Base-by-base conservation (phyloP, 2,329 filamentous ascomycete species). In the Sporothrix dimorphospora region DNA sequence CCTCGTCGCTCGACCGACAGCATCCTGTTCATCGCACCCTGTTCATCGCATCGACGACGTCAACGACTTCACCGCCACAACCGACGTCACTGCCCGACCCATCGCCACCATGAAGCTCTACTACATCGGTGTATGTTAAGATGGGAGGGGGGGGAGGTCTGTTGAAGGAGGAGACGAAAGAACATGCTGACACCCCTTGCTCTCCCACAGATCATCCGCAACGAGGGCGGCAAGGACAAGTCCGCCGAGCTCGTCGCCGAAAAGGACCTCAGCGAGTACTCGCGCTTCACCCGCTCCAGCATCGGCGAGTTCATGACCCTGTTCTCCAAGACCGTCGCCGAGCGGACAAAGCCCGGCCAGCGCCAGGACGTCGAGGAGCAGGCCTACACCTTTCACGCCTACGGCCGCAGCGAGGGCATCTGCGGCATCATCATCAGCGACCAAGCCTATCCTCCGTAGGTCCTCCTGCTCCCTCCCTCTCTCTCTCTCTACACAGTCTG, bases 361-460 rank as follows among this genome's bases (percentile, higher is more conserved):
- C 87, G 93, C 80, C 92, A 97, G 82, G 93, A 94, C 80, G 90
- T 97, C 71, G 92, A 97, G 82, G 90, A 96, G 81, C 89, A 94
- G 84, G 89, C 27, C 42, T 68, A 75, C 72, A 76, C 71, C 19
- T 73, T 94, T 81, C 92, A 95, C 82, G 90, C 90, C 78, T 94
- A 94, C 82, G 89, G 87, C 75, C 90, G 90, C 75, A 91, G 90
- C 76, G 87, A 94, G 81, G 92, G 92, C 76, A 84, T 94, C 77
- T 90, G 90, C 77, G 91, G 90, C 77, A 89, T 94, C 81, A 91
- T 94, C 78, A 94, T 94, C 79, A 90, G 89, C 75, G 91, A 94
- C 78, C 88, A 91, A 78, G 88, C 91, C 77, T 94, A 94, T 81
- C 91, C 92, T 63, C 85, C 88, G 71, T 66, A 14, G 1, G 59